Evolutionary conservation across 768 basidiomycete genomes (phyloP).

Genomic region (Cyclocybe aegerita): DNA sequence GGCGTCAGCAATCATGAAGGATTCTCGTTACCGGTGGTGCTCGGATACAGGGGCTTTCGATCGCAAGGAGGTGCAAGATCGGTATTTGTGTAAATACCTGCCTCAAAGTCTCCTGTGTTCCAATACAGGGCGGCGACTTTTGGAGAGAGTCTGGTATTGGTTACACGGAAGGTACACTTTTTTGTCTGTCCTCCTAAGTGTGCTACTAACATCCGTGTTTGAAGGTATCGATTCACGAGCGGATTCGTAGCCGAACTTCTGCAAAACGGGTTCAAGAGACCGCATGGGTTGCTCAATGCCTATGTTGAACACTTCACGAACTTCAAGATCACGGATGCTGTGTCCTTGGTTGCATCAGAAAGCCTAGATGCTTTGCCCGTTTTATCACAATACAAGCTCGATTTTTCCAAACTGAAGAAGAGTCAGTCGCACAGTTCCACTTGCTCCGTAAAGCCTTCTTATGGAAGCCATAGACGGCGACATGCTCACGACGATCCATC

Average conservation of each 20-base stretch:
- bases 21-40: slow-evolving; percentile 43
- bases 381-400: slow-evolving; percentile 35
- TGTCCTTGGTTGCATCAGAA: slow-evolving; percentile 27
- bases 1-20: slow-evolving; percentile 47
- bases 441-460: background rate
- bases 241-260: slow-evolving; percentile 42
- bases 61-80: slow-evolving; percentile 26
- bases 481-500: slow-evolving; percentile 37
- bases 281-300: slow-evolving; percentile 39
- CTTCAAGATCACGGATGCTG: slow-evolving; percentile 38
- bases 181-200: background rate
- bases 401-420: slow-evolving; percentile 42
- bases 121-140: slow-evolving; percentile 28
- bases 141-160: slow-evolving; percentile 44
- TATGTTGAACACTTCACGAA: slow-evolving; percentile 41
- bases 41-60: slow-evolving; percentile 46
- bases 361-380: slow-evolving; percentile 24
- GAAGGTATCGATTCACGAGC: slow-evolving; percentile 45
- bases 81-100: slow-evolving; percentile 38
- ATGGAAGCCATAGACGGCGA: slow-evolving; percentile 26
- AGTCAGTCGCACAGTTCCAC: slow-evolving; percentile 23
- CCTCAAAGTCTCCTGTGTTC: slow-evolving; percentile 28
- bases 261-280: slow-evolving; percentile 34
- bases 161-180: slow-evolving; percentile 38
- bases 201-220: background rate